Evolutionary conservation across 768 basidiomycete species (phyloP).

Genomic region (Pleurotus djamor): DNA sequence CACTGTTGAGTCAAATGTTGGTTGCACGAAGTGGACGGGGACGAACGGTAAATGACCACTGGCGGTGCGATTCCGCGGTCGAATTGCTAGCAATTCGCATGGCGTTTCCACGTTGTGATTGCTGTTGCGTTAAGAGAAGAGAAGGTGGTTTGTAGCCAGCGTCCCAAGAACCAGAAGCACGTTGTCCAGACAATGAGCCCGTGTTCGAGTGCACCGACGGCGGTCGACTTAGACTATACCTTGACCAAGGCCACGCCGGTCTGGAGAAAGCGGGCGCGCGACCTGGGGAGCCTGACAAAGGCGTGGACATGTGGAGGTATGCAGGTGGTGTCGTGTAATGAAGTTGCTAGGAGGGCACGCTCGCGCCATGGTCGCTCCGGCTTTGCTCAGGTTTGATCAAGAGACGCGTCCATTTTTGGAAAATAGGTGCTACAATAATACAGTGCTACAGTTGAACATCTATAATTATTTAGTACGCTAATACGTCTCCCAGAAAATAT

Average conservation of each 20-base stretch:
- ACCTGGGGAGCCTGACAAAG: constrained; percentile 42
- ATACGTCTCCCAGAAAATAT: constrained; percentile 77
- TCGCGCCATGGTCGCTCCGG: background rate
- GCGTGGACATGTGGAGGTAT: constrained; percentile 31
- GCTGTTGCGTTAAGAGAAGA: background rate
- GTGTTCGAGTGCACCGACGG: constrained; percentile 28
- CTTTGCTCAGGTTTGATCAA: background rate
- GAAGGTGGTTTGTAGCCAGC: background rate
- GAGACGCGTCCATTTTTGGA: constrained; percentile 8
- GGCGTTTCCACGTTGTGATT: background rate
- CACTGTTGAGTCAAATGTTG: background rate
- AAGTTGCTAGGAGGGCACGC: no score
- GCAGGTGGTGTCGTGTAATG: constrained; percentile 30
- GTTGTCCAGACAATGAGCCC: constrained; percentile 10
- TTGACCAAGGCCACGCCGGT: constrained; percentile 61
- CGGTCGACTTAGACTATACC: constrained; percentile 24
- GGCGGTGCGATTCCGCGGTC: constrained; percentile 30
- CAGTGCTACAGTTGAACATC: background rate
- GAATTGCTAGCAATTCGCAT: constrained; percentile 17
- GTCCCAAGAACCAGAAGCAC: constrained; percentile 14
- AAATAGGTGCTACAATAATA: background rate
- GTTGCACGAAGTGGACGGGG: background rate
- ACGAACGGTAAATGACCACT: constrained; percentile 65
- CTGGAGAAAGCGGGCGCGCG: constrained; percentile 46
- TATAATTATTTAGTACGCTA: constrained; percentile 24